phyloP scores from a whole-genome alignment of 2,329 filamentous ascomycete genomes.

The Fusarium anthophilum region DNA sequence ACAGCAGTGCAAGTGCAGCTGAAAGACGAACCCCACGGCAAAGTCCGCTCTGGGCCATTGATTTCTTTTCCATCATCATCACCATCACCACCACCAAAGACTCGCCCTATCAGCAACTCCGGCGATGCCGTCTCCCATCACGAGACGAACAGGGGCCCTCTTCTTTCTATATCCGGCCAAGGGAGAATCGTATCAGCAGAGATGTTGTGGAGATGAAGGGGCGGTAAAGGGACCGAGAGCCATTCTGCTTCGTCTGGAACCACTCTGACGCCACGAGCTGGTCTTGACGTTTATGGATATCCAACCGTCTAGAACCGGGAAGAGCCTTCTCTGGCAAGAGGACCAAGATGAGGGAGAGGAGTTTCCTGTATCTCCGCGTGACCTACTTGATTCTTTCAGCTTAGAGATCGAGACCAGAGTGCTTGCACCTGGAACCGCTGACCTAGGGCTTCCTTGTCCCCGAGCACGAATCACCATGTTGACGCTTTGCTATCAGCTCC shows the following conservation, averaged over 20 bases:
- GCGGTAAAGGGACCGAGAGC: background rate
- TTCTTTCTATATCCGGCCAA: constrained; percentile 21
- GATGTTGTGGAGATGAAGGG: constrained; percentile 12
- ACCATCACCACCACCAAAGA: background rate
- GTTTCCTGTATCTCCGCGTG: background rate
- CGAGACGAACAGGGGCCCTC: background rate
- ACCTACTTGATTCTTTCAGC: background rate
- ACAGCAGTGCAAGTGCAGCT: background rate
- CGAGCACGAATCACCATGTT: background rate
- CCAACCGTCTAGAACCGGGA: background rate
- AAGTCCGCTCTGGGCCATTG: background rate
- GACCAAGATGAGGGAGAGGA: background rate
- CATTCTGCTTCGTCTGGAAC: background rate
- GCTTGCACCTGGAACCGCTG: background rate
- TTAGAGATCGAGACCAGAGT: background rate
- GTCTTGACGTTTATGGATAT: background rate
- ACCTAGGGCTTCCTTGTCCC: background rate
- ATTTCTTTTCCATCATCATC: constrained; percentile 1
- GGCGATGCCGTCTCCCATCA: background rate
- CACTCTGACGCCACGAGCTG: constrained; percentile 16
- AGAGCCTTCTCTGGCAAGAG: background rate
- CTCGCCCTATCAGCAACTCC: background rate
- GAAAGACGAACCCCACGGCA: background rate
- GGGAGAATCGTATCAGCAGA: background rate
- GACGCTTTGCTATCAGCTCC: background rate